Conservation (phyloP, 2,329 filamentous ascomycete species). For the Fusarium tricinctum region DNA sequence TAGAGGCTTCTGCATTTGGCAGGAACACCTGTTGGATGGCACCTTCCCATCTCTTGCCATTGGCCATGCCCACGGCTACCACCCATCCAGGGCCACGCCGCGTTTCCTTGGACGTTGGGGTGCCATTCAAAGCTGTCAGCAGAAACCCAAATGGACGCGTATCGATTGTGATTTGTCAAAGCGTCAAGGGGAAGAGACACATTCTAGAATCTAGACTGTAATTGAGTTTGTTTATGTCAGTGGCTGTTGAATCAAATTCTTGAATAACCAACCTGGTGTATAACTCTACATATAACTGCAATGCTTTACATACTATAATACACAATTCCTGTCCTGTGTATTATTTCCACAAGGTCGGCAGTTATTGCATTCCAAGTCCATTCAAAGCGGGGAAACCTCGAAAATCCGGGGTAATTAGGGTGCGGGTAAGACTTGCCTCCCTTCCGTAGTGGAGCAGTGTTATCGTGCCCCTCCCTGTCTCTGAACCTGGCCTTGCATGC, state of each 20-base stretch:
- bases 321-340: conserved; percentile 14
- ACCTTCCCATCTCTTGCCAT: conserved; percentile 40
- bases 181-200: conserved; percentile 29
- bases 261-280: background rate
- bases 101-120: conserved; percentile 33
- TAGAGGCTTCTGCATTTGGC: conserved; percentile 42
- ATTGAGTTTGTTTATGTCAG: conserved; percentile 4
- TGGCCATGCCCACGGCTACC: conserved; percentile 20
- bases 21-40: conserved; percentile 40
- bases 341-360: conserved; percentile 36
- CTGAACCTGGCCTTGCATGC: conserved; percentile 16
- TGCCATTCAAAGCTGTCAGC: conserved; percentile 38
- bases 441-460: conserved; percentile 43
- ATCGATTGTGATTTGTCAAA: conserved; percentile 43
- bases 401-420: conserved; percentile 51
- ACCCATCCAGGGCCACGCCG: conserved; percentile 27
- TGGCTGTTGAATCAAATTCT: background rate
- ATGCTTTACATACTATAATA: conserved; percentile 8
- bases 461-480: conserved; percentile 7
- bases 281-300: background rate
- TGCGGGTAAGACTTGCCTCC: conserved; percentile 39
- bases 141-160: conserved; percentile 32
- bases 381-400: conserved; percentile 37
- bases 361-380: conserved; percentile 27
- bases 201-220: conserved; percentile 10